Conservation (phyloP, 2,329 filamentous ascomycete species). For the Penicillium verrucosum region DNA sequence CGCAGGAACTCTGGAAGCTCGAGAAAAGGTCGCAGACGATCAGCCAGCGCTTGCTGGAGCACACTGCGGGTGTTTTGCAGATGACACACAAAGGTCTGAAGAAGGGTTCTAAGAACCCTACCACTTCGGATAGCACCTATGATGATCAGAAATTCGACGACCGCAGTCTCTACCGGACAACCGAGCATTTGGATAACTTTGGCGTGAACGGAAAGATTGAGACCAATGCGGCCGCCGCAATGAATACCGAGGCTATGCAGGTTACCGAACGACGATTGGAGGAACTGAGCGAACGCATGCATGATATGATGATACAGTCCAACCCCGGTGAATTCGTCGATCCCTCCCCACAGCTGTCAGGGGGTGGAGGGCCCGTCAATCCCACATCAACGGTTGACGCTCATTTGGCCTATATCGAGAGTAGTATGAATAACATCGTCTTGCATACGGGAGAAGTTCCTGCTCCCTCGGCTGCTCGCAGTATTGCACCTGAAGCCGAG, state of each 20-base stretch:
- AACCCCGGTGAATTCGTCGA: constrained; percentile 37
- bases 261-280: constrained; percentile 66
- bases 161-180: constrained; percentile 66
- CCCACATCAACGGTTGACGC: constrained; percentile 41
- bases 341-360: constrained; percentile 35
- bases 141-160: constrained; percentile 71
- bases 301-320: constrained; percentile 60
- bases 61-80: constrained; percentile 89
- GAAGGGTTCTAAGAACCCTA: constrained; percentile 51
- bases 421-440: constrained; percentile 59
- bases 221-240: constrained; percentile 13
- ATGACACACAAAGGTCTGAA: constrained; percentile 77
- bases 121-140: constrained; percentile 74
- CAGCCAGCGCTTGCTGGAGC: constrained; percentile 74
- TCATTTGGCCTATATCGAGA: constrained; percentile 70
- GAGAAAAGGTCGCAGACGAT: constrained; percentile 74
- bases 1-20: constrained; percentile 72
- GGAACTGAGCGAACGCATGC: constrained; percentile 63
- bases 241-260: constrained; percentile 50
- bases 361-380: constrained; percentile 26
- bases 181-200: constrained; percentile 61
- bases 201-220: constrained; percentile 25
- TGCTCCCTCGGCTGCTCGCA: not conserved
- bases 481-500: constrained; percentile 43
- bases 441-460: constrained; percentile 42